Evolutionary conservation across 2,329 filamentous ascomycete species (phyloP).

Genomic region (Talaromyces sp.): DNA sequence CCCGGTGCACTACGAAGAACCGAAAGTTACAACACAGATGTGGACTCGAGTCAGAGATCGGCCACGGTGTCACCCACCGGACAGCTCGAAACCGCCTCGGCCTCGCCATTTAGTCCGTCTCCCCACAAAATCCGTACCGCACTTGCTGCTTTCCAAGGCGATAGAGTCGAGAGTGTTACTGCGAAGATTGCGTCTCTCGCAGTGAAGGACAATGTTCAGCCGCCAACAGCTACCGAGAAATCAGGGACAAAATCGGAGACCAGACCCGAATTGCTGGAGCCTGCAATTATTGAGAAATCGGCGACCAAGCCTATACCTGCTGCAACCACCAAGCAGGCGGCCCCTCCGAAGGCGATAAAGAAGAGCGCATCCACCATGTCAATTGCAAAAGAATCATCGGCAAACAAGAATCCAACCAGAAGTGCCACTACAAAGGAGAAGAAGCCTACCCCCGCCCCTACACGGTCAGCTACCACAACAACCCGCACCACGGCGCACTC

Average conservation of each 20-base stretch:
- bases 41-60: slow-evolving; percentile 30
- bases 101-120: slow-evolving; percentile 30
- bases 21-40: slow-evolving; percentile 35
- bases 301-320: slow-evolving; percentile 17
- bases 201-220: slow-evolving; percentile 11
- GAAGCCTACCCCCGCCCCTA: slow-evolving; percentile 27
- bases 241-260: background rate
- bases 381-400: slow-evolving; percentile 28
- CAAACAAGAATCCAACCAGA: slow-evolving; percentile 27
- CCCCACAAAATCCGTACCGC: slow-evolving; percentile 28
- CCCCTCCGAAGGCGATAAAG: slow-evolving; percentile 27
- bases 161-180: slow-evolving; percentile 21
- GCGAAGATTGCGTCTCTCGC: slow-evolving; percentile 13
- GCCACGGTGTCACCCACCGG: slow-evolving; percentile 17
- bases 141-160: slow-evolving; percentile 24
- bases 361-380: slow-evolving; percentile 37
- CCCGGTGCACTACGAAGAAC: slow-evolving; percentile 45
- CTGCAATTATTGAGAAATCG: slow-evolving; percentile 10
- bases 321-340: slow-evolving; percentile 24
- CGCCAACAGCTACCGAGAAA: background rate
- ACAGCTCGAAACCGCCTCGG: slow-evolving; percentile 18
- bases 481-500: slow-evolving; percentile 24
- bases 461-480: slow-evolving; percentile 26
- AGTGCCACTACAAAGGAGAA: slow-evolving; percentile 22
- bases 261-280: background rate